These are phyloP conservation scores for Geosmithia morbida DNA, from an alignment of 2,329 filamentous ascomycete species.

Conservation along the genomic window DNA sequence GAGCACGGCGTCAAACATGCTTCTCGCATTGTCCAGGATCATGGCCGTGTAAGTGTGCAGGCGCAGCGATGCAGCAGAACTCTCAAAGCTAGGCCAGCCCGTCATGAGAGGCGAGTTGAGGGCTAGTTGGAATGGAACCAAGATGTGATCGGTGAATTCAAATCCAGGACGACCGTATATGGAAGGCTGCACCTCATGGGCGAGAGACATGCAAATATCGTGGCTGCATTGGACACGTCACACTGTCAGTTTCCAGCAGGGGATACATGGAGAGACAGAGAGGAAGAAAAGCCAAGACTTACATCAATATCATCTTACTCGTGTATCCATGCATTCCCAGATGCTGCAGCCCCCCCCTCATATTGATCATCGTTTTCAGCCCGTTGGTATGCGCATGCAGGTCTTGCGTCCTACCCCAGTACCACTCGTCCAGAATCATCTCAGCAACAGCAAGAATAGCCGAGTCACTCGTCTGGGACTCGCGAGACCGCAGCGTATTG, in stretches of 20 bases:
- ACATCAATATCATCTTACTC: slow-evolving; percentile 34
- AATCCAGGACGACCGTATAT: slow-evolving; percentile 25
- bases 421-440: slow-evolving; percentile 37
- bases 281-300: slow-evolving; percentile 7
- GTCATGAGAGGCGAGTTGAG: slow-evolving; percentile 33
- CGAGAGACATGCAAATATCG: slow-evolving; percentile 31
- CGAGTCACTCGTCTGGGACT: slow-evolving; percentile 24
- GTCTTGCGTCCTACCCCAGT: slow-evolving; percentile 31
- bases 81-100: slow-evolving; percentile 24
- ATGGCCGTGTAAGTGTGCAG: slow-evolving; percentile 30
- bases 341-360: slow-evolving; percentile 28
- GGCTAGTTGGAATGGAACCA: slow-evolving; percentile 23
- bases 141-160: slow-evolving; percentile 21
- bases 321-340: slow-evolving; percentile 31
- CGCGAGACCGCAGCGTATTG: slow-evolving; percentile 23
- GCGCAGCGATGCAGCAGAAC: slow-evolving; percentile 22
- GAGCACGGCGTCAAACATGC: slow-evolving; percentile 27
- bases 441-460: slow-evolving; percentile 32
- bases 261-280: too few species aligned
- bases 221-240: slow-evolving; percentile 14
- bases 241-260: too few species aligned
- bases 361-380: slow-evolving; percentile 29
- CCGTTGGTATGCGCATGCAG: slow-evolving; percentile 30
- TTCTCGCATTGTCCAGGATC: slow-evolving; percentile 36
- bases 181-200: slow-evolving; percentile 27